These are phyloP conservation scores for Aspergillus novoparasiticus DNA, from an alignment of 2,329 filamentous ascomycete species.

Conservation along the genomic window DNA sequence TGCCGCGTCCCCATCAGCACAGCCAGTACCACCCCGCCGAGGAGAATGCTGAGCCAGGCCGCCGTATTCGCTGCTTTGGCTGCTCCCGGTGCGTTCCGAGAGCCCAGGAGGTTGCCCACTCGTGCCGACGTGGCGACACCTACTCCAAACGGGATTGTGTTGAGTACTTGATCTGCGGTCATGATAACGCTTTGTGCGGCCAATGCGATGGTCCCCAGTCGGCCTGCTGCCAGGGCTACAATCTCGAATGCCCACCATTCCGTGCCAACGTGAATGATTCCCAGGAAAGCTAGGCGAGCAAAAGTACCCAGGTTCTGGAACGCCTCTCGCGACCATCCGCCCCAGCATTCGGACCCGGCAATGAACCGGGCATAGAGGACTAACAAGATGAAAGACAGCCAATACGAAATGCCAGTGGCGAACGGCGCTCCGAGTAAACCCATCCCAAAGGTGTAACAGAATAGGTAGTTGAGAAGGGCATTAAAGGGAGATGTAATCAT, in stretches of 20 bases:
- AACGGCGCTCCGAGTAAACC: slow-evolving; percentile 79
- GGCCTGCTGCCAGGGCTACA: slow-evolving; percentile 78
- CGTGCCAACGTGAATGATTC: slow-evolving; percentile 80
- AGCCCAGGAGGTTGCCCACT: slow-evolving; percentile 78
- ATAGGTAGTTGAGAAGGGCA: slow-evolving; percentile 63
- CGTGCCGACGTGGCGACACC: slow-evolving; percentile 78
- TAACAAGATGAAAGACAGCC: slow-evolving; percentile 77
- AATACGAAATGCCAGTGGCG: slow-evolving; percentile 83
- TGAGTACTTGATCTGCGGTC: slow-evolving; percentile 84
- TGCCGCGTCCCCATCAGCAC: slow-evolving; percentile 71
- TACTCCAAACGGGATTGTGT: slow-evolving; percentile 82
- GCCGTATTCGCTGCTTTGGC: slow-evolving; percentile 73
- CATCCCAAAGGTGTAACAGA: slow-evolving; percentile 71
- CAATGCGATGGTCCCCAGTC: slow-evolving; percentile 75
- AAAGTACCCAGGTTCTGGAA: slow-evolving; percentile 71
- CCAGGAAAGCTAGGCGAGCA: slow-evolving; percentile 71
- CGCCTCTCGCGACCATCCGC: slow-evolving; percentile 67
- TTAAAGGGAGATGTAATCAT: slow-evolving; percentile 64
- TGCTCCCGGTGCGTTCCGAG: slow-evolving; percentile 66
- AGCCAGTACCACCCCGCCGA: slow-evolving; percentile 68
- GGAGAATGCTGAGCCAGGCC: slow-evolving; percentile 70
- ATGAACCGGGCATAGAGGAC: slow-evolving; percentile 73
- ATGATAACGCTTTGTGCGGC: slow-evolving; percentile 88
- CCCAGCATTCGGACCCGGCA: slow-evolving; percentile 76
- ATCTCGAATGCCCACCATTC: slow-evolving; percentile 97